Conservation (phyloP, 129 eudicot species). For the Logfia minima region DNA sequence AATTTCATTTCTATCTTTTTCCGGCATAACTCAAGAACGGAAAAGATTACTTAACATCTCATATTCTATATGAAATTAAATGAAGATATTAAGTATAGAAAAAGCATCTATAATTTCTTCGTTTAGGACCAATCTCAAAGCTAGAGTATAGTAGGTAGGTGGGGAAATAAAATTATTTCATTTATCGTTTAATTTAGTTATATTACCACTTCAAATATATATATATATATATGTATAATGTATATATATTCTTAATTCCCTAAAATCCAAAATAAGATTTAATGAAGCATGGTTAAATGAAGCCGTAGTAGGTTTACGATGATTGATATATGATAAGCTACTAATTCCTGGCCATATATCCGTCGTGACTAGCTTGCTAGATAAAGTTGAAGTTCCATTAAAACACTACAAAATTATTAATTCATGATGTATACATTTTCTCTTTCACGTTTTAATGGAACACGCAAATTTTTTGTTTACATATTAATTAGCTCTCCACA, state of each 20-base stretch:
- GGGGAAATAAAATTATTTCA: background rate
- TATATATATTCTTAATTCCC: too few relatives aligned
- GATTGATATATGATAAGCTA: background rate
- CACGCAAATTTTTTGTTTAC: too few relatives aligned
- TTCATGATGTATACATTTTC: too few relatives aligned
- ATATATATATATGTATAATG: too few relatives aligned
- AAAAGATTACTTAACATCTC: background rate
- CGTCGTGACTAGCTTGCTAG: background rate
- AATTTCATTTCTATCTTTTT: background rate
- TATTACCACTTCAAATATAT: too few relatives aligned
- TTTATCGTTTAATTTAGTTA: too few relatives aligned
- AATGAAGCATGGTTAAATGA: slow-evolving; percentile 4
- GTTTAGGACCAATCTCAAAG: background rate
- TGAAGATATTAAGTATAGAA: background rate
- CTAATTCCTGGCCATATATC: background rate
- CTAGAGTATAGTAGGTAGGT: slow-evolving; percentile 2
- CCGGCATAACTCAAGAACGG: background rate
- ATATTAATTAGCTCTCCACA: too few relatives aligned
- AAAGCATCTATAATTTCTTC: background rate
- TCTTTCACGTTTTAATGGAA: too few relatives aligned
- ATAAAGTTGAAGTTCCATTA: background rate
- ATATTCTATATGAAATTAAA: background rate
- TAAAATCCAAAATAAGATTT: background rate
- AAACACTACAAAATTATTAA: too few relatives aligned
- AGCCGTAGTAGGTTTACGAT: background rate